Conservation (phyloP, 2,329 filamentous ascomycete genomes). For the Knufia petricola region DNA sequence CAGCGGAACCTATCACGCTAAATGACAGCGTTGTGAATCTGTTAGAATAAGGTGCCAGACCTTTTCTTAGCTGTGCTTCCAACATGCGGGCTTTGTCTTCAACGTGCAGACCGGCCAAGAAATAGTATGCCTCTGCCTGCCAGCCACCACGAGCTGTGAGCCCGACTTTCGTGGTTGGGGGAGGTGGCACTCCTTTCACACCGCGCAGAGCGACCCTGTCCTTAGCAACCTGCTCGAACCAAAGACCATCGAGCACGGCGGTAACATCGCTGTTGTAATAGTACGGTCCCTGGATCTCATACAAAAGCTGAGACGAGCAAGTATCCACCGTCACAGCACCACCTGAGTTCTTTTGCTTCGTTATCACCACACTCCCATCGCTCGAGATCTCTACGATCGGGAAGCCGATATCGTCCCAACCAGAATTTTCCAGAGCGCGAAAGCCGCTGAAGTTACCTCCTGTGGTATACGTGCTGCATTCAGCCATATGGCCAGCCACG, state of each 20-base stretch:
- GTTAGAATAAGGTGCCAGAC: slow-evolving; percentile 27
- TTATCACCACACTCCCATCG: slow-evolving; percentile 35
- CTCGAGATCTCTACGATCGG: slow-evolving; percentile 38
- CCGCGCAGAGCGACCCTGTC: slow-evolving; percentile 42
- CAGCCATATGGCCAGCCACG: slow-evolving; percentile 32
- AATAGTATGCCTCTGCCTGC: slow-evolving; percentile 39
- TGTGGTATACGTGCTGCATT: slow-evolving; percentile 35
- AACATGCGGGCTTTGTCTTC: slow-evolving; percentile 39
- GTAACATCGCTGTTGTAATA: slow-evolving; percentile 52
- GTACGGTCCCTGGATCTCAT: slow-evolving; percentile 46
- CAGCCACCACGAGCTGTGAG: slow-evolving; percentile 39
- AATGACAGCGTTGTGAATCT: slow-evolving; percentile 28
- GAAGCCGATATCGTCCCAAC: slow-evolving; percentile 39
- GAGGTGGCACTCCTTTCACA: slow-evolving; percentile 36
- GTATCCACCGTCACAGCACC: slow-evolving; percentile 42
- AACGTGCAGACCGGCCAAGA: slow-evolving; percentile 38
- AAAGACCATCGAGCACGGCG: slow-evolving; percentile 41
- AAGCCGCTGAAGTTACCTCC: slow-evolving; percentile 39
- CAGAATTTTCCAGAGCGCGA: slow-evolving; percentile 29
- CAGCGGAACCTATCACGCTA: slow-evolving; percentile 25
- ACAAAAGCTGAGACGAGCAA: slow-evolving; percentile 44
- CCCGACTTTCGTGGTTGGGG: slow-evolving; percentile 43
- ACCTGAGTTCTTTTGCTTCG: slow-evolving; percentile 33
- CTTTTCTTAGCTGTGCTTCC: slow-evolving; percentile 35
- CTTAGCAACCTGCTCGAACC: slow-evolving; percentile 41